Conservation (phyloP, 768 basidiomycete species). For the Tulasnella sp. region DNA sequence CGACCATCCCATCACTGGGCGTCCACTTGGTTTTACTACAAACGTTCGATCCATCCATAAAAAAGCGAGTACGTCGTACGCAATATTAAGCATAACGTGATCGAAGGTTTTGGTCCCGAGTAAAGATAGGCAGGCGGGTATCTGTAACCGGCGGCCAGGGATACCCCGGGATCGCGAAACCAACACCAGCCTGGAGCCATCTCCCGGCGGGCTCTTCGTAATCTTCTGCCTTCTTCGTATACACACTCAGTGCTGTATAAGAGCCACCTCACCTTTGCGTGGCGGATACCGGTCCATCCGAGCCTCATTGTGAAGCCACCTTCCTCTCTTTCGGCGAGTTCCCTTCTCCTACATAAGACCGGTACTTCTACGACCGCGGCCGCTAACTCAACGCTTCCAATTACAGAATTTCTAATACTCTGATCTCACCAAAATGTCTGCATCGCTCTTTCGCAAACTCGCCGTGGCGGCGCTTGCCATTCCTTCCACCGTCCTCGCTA, state of each 20-base stretch:
- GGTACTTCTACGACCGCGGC: not conserved
- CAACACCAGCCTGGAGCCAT: not conserved
- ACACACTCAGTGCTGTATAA: not conserved
- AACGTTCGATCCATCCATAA: too few relatives aligned
- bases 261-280: too few relatives aligned
- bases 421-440: not conserved
- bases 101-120: too few relatives aligned
- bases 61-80: too few relatives aligned
- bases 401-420: not conserved
- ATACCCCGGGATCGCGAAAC: not conserved
- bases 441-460: not conserved
- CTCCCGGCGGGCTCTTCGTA: too few relatives aligned
- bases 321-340: not conserved
- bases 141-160: not conserved
- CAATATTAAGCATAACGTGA: too few relatives aligned
- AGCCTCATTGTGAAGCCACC: not conserved
- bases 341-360: not conserved
- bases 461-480: not conserved
- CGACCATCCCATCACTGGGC: too few relatives aligned
- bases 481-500: conserved; percentile 1
- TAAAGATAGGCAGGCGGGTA: too few relatives aligned
- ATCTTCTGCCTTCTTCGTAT: too few relatives aligned
- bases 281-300: too few relatives aligned
- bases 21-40: too few relatives aligned
- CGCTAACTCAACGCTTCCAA: not conserved